Base-by-base conservation (phyloP, 2,329 filamentous ascomycete genomes). In the Trichothecium roseum region DNA sequence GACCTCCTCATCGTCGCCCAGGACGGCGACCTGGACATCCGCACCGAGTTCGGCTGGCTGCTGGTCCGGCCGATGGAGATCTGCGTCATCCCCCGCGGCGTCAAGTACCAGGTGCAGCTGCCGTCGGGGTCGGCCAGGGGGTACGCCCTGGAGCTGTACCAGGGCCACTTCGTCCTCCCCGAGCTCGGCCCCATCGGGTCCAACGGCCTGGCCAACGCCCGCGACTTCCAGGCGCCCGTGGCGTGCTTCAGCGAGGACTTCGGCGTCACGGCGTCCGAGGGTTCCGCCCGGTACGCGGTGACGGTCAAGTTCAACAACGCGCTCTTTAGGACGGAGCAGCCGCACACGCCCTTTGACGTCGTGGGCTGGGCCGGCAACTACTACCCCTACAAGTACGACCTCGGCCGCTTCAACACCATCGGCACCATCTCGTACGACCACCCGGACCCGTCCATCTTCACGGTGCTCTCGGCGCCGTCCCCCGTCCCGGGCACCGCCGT, bases 361-460 rank as follows among this genome's bases (percentile, higher is more conserved):
- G 83, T 86, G 3, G 81, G 78, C 4, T 88, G 83, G 82, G 83
- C 88, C 51, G 84, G 84, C 30, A 83, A 76, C 45, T 87, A 84
- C 60, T 80, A 81, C 42, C 84, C 84, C 0, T 86, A 78, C 66
- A 89, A 88, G 56, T 89, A 88, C 59, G 83, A 88, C 49, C 67
- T 89, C 1, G 81, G 79, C 13, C 75, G 81, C 20, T 88, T 86
- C 65, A 82, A 78, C 54, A 75, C 74, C 30, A 78, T 88, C 24
- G 83, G 83, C 24, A 77, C 68, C 40, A 75, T 84, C 44, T 79
- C 74, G 16, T 84, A 73, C 50, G 83, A 88, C 54, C 84, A 89
- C 49, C 81, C 82, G 0, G 84, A 88, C 50, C 84, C 84, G 0
- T 78, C 72, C 40, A 87, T 89, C 53, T 88, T 78, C 60, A 87